Base-by-base conservation (phyloP, 495 filamentous ascomycete species). In the Geopyxis carbonaria region DNA sequence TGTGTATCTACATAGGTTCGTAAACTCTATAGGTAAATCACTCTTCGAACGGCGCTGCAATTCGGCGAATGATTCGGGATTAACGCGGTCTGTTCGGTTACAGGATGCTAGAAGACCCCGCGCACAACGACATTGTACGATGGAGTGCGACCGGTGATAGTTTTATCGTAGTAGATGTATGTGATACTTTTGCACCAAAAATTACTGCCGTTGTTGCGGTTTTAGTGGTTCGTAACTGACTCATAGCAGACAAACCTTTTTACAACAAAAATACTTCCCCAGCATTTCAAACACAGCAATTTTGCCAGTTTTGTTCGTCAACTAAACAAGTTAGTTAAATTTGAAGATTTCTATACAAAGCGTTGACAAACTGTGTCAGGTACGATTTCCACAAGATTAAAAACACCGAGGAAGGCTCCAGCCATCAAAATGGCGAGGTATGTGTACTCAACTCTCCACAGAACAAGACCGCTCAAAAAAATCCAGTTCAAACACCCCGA, bases 231-330 rank as follows among this genome's bases (percentile, higher is more conserved):
- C 13, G 15, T 10, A 36, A 39, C 36, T 36, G 6, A 7, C 22
- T 28, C 22, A 6, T 13, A 6, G 34, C 57, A 94, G 89, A 93
- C 89, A 59, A 91, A 95, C 54, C 89, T 91, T 58, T 99, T 99
- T 55, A 95, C 89, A 31, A 95, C 93, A 59, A 77, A 78, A 34
- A 94, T 99, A 48, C 69, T 97, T 14, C 91, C 89, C 0, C 93
- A 93, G 56, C 89, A 99, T 57, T 95, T 95, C 68, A 99, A 95
- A 63, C 87, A 95, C 61, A 92, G 83, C 72, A 99, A 99, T 57
- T 95, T 99, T 58, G 89, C 91, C 29, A 93, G 84, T 63, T 99
- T 99, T 50, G 89, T 99, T 30, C 80, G 89, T 49, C 89, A 99
- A 59, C 64, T 99, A 34, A 99, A 99, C 65, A 99, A 99, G 57